Evolutionary conservation across 177 flowering plant species (phyloP).

Genomic region (Vitis hybrid): DNA sequence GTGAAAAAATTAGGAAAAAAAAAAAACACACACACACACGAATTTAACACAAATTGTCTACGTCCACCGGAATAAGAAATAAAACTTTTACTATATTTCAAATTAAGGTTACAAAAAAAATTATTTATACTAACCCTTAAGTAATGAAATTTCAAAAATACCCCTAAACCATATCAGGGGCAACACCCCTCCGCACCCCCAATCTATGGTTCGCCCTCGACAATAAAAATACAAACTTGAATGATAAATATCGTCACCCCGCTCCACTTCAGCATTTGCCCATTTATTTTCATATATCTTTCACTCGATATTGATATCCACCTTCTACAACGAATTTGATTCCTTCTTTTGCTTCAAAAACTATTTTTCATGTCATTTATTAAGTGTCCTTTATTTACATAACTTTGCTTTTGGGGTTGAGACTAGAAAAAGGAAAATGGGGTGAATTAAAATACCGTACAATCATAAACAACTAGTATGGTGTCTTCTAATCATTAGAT

Average conservation of each 20-base stretch:
- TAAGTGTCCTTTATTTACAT: neutral
- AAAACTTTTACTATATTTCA: too few relatives aligned
- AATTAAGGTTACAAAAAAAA: too few relatives aligned
- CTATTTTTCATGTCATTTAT: neutral
- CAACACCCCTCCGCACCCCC: rapidly evolving
- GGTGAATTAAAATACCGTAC: too few relatives aligned
- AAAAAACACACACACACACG: too few relatives aligned
- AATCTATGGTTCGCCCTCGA: rapidly evolving
- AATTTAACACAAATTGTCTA: too few relatives aligned
- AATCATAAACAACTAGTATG: too few relatives aligned
- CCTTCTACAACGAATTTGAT: rapidly evolving
- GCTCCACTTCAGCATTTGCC: rapidly evolving
- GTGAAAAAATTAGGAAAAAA: too few relatives aligned
- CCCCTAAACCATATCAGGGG: rapidly evolving
- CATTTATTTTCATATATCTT: rapidly evolving
- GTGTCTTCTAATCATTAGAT: neutral
- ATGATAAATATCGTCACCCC: rapidly evolving
- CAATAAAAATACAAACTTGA: too few relatives aligned
- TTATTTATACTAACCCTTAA: rapidly evolving
- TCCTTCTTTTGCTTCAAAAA: too few relatives aligned
- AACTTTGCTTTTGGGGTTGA: neutral
- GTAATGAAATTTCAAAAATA: too few relatives aligned
- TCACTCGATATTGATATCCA: too few relatives aligned
- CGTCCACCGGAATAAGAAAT: too few relatives aligned
- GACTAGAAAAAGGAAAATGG: neutral